Evolutionary conservation across 441 rosid genomes (phyloP), one percentile per base, ranked within the genome.

Genomic region (Cnidoscolus chayamansa): DNA sequence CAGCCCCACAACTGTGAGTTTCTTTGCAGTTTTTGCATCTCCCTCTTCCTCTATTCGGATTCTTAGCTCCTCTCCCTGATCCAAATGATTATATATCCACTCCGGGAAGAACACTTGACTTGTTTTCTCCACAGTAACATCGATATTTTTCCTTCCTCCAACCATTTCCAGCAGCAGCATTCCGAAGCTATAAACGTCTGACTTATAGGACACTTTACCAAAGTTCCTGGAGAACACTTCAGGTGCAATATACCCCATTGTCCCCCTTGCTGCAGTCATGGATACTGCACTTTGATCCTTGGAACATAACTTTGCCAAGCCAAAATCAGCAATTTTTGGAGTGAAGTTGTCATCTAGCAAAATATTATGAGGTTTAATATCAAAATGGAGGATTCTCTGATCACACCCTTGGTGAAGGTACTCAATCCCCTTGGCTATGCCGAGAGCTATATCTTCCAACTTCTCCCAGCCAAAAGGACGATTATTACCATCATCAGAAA

Each of bases 361-460:
- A 48, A 78, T 59, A 2, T 78, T 78, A 6, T 65, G 78, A n/a
- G 81, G 81, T 25, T 78, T 78, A 65, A 78, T 78, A 51, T 78
- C 81, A n/a, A 78, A 74, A 66, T 78, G 81, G 16, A 78, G 78
- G 67, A 78, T 78, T n/a, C 75, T 35, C 15, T 78, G 78, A 7
- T 74, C 78, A 19, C 81, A 74, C 7, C 78, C 81, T 40, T 74
- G 81, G 76, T 78, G 81, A 62, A 78, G 81, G 65, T 74, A 78
- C 16, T 78, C 81, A 1, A 78, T 74, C 25, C 78, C 81, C 48
- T 71, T 74, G 7, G 76, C 81, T 2, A 71, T 67, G 32, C 78
- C 81, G 37, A 74, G 35, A 47, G 81, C 72, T 35, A 74, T 78
- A 8, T 74, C 69, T 43, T 70, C 62, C 2, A 78, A 69, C 43